Base-by-base conservation (phyloP, 2,329 filamentous ascomycete genomes). In the Fusarium sp. region DNA sequence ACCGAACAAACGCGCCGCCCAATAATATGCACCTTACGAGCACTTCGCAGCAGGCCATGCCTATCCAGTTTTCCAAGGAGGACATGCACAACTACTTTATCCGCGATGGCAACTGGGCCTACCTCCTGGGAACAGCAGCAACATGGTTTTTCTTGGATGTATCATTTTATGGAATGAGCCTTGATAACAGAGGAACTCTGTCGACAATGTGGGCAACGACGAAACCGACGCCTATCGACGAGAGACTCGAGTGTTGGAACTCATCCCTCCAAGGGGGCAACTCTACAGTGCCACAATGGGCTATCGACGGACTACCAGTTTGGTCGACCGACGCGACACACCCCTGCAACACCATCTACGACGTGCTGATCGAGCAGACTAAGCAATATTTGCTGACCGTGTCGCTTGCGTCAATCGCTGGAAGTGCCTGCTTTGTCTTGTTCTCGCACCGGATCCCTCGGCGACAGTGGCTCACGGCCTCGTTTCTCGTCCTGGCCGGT, bases 131-230 rank as follows among this genome's bases (percentile, higher is more conserved):
- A 34, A 87, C 87, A 3, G 84, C 86, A 0, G 77, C 85, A 37
- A 82, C 85, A 54, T 89, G 88, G 88, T 83, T 88, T 18, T 81
- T 89, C 1, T 80, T 89, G n/a, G 88, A 89, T 58, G 82, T 89
- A 63, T 86, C 85, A 2, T 89, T 89, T 66, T 89, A 89, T 69
- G 87, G 87, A 9, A 84, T 88, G 63, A 85, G 85, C 2, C 80
- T 89, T 18, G 86, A 86, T 67, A 84, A 84, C 56, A 79, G 82
- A 29, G 80, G 78, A 20, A 83, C 83, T 6, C 68, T 85, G 22
- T 81, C 82, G 29, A 79, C 78, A 8, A 79, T 84, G 71, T 85
- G 82, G 82, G 82, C 82, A 11, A 86, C 85, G 0, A 80, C 75
- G 1, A 63, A 69, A 2, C 76, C 80, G 2, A 78, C 80, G 0